Evolutionary conservation across 202 grass and related monocot genomes (phyloP), one percentile per base, ranked within the genome.

Genomic region (Setaria viridis): DNA sequence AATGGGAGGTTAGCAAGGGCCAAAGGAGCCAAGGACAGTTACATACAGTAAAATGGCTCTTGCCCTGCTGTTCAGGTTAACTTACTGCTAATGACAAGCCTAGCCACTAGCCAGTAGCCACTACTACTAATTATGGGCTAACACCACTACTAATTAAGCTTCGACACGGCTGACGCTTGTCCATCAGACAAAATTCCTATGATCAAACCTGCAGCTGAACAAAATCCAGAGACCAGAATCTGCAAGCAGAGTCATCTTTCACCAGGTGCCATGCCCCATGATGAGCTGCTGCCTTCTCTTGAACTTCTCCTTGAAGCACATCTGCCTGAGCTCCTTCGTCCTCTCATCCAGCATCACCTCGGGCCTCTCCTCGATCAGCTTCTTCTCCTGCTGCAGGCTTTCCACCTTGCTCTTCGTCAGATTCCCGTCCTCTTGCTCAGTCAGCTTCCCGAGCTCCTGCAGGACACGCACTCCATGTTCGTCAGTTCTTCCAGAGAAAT

Each of bases 281-380:
- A 77, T 45, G 25, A 85, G 81, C 37, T 76, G 81, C 37, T 76
- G 72, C 74, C 60, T 78, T 58, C 65, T 95, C 90, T 88, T 95
- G 93, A 81, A 92, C 3, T 74, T 87, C 56, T 89, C 85, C 90
- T 90, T 92, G 85, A 94, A 94, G 39, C 70, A 90, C 32, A 33
- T 79, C 55, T 88, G 90, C 66, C 85, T 90, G 53, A 90, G 64
- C 59, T 25, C 62, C 72, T 67, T 84, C 4, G 80, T 92, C 21
- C 48, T 20, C 32, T 85, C 47, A 17, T 92, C 77, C 7, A 92
- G 55, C 49, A 70, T 45, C 34, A 73, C 7, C 0, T 46, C 51
- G 74, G 80, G 89, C 11, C 19, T 80, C 62, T 91, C 63, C 84
- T 93, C 84, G 13, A 91, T 80, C 56, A 80, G 17, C 78, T 78